Conservation (phyloP, 192 early-diverging fungal species). For the Haplosporangium gracile region DNA sequence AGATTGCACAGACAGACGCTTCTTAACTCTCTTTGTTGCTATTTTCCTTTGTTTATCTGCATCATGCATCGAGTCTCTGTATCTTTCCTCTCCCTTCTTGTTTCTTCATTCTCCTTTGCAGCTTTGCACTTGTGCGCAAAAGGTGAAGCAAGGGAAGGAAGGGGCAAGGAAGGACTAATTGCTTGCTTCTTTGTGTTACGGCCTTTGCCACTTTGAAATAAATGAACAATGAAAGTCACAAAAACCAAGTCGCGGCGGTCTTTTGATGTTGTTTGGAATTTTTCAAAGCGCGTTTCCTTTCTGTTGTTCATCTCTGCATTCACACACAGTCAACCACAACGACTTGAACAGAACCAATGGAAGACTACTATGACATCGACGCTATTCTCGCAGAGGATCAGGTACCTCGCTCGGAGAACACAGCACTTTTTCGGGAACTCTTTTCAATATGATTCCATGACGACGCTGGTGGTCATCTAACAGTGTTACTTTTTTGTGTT, state of each 20-base stretch:
- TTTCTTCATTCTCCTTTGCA: neutral
- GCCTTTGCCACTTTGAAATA: neutral
- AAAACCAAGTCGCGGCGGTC: neutral
- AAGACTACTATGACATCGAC: slow-evolving; percentile 72
- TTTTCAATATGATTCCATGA: neutral
- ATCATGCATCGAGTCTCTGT: neutral
- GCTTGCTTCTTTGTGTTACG: neutral
- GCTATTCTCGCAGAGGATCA: slow-evolving; percentile 69
- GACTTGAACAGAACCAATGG: slow-evolving; percentile 10
- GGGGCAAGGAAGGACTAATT: neutral
- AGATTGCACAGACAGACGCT: neutral
- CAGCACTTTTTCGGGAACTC: neutral
- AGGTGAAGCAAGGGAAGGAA: too few relatives aligned
- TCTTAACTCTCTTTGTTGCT: neutral
- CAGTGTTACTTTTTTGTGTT: neutral
- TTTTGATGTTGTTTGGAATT: neutral
- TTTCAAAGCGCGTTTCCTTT: neutral
- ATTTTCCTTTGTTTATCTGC: neutral
- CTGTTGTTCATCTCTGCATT: neutral
- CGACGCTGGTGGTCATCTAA: neutral
- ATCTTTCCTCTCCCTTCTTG: neutral
- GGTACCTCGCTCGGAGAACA: slow-evolving; percentile 27
- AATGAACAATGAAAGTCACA: slow-evolving; percentile 1
- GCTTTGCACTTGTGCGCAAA: too few relatives aligned
- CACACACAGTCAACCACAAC: neutral